A percentile compares a stretch with the other conserved stretches of the same genome.
phyloP scores from a whole-genome alignment of 2,329 filamentous ascomycete genomes.

The Stemphylium lycopersici region DNA sequence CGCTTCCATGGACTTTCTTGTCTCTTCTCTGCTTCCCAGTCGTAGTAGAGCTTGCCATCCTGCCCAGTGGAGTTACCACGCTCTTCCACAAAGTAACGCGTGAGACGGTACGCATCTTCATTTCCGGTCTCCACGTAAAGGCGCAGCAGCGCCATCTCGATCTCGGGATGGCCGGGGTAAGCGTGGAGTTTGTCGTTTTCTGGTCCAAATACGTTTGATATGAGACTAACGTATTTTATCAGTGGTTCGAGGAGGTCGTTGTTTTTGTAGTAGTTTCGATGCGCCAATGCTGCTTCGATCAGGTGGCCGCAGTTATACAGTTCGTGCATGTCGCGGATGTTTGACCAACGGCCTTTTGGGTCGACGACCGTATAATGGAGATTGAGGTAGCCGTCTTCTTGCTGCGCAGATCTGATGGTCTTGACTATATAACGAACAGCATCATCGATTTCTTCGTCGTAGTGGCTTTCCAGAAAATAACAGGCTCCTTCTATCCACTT shows the following conservation, averaged over 20 bases:
- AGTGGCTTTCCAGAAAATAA: slow-evolving; percentile 57
- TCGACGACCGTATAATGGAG: slow-evolving; percentile 67
- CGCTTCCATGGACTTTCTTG: slow-evolving; percentile 58
- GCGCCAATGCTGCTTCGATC: slow-evolving; percentile 53
- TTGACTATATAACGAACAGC: slow-evolving; percentile 63
- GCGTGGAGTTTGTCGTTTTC: slow-evolving; percentile 58
- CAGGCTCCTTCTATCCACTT: slow-evolving; percentile 70
- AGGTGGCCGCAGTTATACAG: slow-evolving; percentile 67
- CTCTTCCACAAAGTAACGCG: slow-evolving; percentile 64
- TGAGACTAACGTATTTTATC: slow-evolving; percentile 60
- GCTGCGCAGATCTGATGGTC: slow-evolving; percentile 64
- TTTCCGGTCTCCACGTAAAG: slow-evolving; percentile 52
- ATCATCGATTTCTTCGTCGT: slow-evolving; percentile 55
- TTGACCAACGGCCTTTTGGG: slow-evolving; percentile 62
- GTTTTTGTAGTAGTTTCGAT: slow-evolving; percentile 58
- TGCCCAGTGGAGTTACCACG: slow-evolving; percentile 60
- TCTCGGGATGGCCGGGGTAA: slow-evolving; percentile 66
- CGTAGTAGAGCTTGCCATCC: slow-evolving; percentile 60
- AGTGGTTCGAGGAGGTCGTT: slow-evolving; percentile 60
- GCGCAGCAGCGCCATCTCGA: slow-evolving; percentile 58
- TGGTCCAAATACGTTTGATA: slow-evolving; percentile 60
- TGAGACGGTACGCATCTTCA: slow-evolving; percentile 54
- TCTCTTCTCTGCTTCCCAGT: slow-evolving; percentile 59
- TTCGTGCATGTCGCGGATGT: slow-evolving; percentile 67
- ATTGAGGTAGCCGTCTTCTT: slow-evolving; percentile 67